phyloP scores from a whole-genome alignment of 139 green algal species.

The Ettlia oleoabundans region DNA sequence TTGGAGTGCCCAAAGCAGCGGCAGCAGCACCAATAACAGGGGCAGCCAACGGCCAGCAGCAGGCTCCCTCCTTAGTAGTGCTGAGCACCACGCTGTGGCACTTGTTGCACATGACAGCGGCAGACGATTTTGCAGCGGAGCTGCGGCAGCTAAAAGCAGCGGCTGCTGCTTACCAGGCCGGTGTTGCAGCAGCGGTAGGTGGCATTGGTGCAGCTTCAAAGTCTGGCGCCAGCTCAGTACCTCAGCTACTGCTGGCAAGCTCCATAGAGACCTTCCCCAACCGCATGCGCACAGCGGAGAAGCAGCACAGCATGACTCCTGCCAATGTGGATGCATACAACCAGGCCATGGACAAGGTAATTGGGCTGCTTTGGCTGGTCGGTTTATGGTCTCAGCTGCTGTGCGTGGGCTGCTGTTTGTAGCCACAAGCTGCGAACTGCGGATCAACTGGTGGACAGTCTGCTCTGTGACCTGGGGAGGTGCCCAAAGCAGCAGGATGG shows the following conservation, averaged over 20 bases:
- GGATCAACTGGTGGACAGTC: no score
- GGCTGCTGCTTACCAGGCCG: neutral
- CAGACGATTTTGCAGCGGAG: neutral
- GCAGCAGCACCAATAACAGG: neutral
- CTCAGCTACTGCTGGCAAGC: slow-evolving; percentile 5
- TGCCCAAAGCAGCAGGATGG: no score
- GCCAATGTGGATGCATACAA: slow-evolving; percentile 31
- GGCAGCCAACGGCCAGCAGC: neutral
- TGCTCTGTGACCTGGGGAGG: no score
- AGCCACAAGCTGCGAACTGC: no score
- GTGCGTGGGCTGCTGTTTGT: neutral
- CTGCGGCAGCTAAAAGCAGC: neutral
- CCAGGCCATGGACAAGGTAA: neutral
- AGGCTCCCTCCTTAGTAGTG: neutral
- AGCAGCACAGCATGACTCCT: slow-evolving; percentile 29
- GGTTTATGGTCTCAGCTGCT: neutral
- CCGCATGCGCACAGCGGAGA: slow-evolving; percentile 2
- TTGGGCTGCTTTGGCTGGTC: neutral
- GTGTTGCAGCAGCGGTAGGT: neutral
- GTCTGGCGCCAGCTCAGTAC: neutral
- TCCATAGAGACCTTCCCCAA: slow-evolving; percentile 29
- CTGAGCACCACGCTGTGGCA: slow-evolving; percentile 31
- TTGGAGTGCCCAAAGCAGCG: neutral
- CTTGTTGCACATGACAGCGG: slow-evolving; percentile 16
- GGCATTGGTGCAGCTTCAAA: neutral